Evolutionary conservation across 164 flowering plant genomes (phyloP).

Genomic region (Piper betle): DNA sequence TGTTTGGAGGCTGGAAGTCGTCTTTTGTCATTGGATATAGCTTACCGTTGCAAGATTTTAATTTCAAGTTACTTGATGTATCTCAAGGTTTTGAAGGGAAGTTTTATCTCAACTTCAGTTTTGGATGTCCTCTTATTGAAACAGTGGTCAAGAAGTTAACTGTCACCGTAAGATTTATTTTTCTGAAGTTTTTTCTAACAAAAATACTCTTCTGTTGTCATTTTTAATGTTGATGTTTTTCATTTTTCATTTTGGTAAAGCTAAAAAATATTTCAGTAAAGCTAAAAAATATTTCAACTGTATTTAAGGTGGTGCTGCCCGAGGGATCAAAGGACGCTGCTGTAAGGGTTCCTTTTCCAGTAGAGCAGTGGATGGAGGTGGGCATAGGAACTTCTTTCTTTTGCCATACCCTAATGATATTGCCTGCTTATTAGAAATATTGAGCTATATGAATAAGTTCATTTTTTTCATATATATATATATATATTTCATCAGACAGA

Average conservation of each 20-base stretch:
- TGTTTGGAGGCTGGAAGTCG: constrained; percentile 98
- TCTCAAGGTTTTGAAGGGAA: constrained; percentile 22
- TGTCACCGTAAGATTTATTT: constrained; percentile 41
- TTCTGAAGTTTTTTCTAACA: neutral
- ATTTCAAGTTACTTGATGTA: constrained; percentile 58
- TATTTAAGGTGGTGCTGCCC: constrained; percentile 77
- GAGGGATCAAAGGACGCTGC: constrained; percentile 85
- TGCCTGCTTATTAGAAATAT: no score
- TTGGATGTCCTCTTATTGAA: constrained; percentile 79
- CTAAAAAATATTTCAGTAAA: no score
- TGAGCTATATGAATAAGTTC: no score
- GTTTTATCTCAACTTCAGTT: constrained; percentile 83
- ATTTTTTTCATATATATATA: no score
- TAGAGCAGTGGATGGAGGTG: constrained; percentile 70
- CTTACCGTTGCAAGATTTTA: constrained; percentile 80
- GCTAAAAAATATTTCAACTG: neutral
- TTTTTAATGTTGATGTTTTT: neutral
- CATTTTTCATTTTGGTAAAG: neutral
- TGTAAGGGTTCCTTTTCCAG: constrained; percentile 55
- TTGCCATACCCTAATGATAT: no score
- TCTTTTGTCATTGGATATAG: constrained; percentile 88
- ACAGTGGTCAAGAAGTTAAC: constrained; percentile 79
- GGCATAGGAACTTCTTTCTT: no score
- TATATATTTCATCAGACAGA: no score
- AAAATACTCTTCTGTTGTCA: neutral